Evolutionary conservation across 371 early-diverging fungal genomes (phyloP), one percentile per base, ranked within the genome.

Genomic region (Saksenaea oblongispora): DNA sequence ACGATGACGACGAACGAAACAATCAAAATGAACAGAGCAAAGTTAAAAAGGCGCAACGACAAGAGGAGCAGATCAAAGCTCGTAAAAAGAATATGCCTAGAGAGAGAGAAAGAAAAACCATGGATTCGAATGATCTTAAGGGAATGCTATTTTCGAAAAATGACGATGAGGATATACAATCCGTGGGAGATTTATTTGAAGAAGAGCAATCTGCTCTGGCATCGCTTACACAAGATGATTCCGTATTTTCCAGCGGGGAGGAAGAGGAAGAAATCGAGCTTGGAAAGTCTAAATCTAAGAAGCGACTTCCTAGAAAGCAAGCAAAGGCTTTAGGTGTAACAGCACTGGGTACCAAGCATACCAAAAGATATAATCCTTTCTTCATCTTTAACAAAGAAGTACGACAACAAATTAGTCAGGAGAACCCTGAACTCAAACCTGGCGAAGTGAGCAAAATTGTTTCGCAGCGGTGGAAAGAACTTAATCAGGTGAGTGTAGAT

Each of bases 341-440:
- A 22, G 10, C 17, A 17, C n/a, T 36, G 3, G 44, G 39, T 36
- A 34, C 56, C 18, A 53, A 56, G 22, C 61, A 61, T 8, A 37
- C 58, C 39, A 67, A 67, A 53, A 41, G 56, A 57, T 71, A 54
- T 58, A 71, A 71, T 54, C 65, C 72, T 3, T 71, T 39, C 17
- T 59, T 71, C 7, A 27, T 71, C n/a, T 71, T 62, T 27, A 71
- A 71, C 42, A 59, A 58, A 26, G 54, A 64, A 27, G 53, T 63
- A 34, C 54, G 70, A 28, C 17, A 15, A 31, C 47, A 57, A 3
- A 42, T 65, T 7, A 56, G 37, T 8, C 53, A 28, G 17, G 36
- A 54, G 0, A 47, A 65, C 31, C 58, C 61, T 17, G 59, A 44
- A n/a, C 34, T 59, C n/a, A n/a, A 34, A 11, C 54, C 28, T 51